A percentile compares a stretch with the other conserved stretches of the same genome.
These are phyloP conservation scores for Aspergillus alliaceus DNA, from an alignment of 2,329 filamentous ascomycete species.

Conservation along the genomic window DNA sequence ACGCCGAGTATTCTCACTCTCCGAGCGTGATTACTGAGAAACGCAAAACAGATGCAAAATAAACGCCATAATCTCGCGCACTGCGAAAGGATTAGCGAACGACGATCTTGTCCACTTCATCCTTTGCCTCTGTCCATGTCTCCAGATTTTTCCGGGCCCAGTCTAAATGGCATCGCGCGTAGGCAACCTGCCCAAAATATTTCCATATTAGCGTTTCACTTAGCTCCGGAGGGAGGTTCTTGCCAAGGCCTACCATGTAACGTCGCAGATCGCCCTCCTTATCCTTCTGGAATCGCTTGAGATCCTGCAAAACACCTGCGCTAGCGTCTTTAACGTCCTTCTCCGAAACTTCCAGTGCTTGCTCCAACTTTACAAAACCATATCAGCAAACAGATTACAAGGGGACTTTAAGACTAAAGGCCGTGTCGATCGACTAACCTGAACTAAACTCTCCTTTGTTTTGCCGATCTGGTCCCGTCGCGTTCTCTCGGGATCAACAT, in stretches of 20 bases:
- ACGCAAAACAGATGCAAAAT: not conserved
- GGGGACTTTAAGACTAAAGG: not conserved
- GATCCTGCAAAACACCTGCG: conserved; percentile 79
- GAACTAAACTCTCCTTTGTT: conserved; percentile 79
- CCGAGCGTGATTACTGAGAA: not conserved
- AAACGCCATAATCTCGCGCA: not conserved
- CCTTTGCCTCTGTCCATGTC: conserved; percentile 87
- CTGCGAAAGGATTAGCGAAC: conserved; percentile 26
- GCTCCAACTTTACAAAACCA: conserved; percentile 68
- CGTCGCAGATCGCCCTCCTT: conserved; percentile 92
- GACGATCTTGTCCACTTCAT: conserved; percentile 83
- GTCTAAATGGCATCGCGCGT: conserved; percentile 88
- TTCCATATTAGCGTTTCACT: conserved; percentile 9
- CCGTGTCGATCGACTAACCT: conserved; percentile 40
- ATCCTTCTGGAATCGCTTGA: conserved; percentile 89
- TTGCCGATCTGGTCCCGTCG: conserved; percentile 92
- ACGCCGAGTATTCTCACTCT: not conserved
- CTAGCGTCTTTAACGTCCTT: conserved; percentile 94
- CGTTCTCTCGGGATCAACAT: conserved; percentile 92
- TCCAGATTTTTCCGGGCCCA: conserved; percentile 91
- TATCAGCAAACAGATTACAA: not conserved
- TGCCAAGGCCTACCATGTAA: conserved; percentile 77
- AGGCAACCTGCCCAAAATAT: conserved; percentile 67
- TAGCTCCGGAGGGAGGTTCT: not conserved
- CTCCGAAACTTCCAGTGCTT: conserved; percentile 83